phyloP scores from a whole-genome alignment of 148 eudicot species.

The Salicornia ramosissima region DNA sequence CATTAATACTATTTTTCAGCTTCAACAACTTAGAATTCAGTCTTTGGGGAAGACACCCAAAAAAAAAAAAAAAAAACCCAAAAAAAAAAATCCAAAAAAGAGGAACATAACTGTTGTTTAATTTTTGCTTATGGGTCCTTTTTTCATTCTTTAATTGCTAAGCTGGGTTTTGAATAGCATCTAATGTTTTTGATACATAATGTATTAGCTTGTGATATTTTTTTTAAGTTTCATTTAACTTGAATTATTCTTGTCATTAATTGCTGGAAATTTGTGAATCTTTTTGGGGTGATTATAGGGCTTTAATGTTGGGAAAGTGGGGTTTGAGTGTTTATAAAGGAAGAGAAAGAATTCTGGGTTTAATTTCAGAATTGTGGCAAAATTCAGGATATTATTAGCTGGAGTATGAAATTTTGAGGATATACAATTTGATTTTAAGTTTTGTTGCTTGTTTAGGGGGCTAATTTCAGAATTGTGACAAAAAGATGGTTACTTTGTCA shows the following conservation, averaged over 20 bases:
- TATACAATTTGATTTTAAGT: constrained; percentile 5
- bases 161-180: constrained; percentile 10
- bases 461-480: constrained; percentile 18
- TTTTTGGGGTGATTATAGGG: background rate
- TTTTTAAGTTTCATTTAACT: background rate
- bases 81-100: no score
- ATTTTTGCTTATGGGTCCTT: background rate
- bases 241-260: constrained; percentile 15
- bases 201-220: constrained; percentile 4
- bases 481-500: constrained; percentile 39
- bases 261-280: constrained; percentile 9
- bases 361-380: constrained; percentile 7
- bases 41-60: background rate
- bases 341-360: constrained; percentile 12
- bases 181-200: background rate
- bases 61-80: no score
- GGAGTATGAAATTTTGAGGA: background rate
- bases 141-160: background rate
- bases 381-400: constrained; percentile 15
- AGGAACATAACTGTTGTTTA: no score
- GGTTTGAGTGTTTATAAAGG: constrained; percentile 16
- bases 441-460: constrained; percentile 21
- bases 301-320: constrained; percentile 25
- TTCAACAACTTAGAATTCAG: constrained; percentile 4
- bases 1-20: background rate